phyloP scores from a whole-genome alignment of 2,329 filamentous ascomycete species.

The Didymella arachidicola region DNA sequence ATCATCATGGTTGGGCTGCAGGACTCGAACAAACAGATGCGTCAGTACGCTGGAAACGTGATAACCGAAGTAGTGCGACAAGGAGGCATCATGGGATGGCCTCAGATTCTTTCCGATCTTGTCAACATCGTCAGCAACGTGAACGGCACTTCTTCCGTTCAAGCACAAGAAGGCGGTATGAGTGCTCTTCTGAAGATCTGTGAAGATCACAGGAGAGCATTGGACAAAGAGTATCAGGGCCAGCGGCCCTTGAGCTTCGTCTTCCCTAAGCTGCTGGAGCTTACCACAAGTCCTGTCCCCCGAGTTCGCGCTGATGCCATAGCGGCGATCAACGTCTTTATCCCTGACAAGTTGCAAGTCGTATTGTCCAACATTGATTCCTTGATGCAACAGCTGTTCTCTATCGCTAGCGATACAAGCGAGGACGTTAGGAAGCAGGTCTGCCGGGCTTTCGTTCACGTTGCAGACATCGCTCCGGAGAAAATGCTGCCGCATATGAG shows the following conservation, averaged over 20 bases:
- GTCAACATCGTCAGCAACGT: slow-evolving; percentile 79
- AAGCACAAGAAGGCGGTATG: slow-evolving; percentile 92
- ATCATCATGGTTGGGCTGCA: slow-evolving; percentile 80
- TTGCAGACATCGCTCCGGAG: slow-evolving; percentile 89
- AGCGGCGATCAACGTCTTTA: slow-evolving; percentile 88
- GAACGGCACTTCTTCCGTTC: slow-evolving; percentile 69
- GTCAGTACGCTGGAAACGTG: slow-evolving; percentile 89
- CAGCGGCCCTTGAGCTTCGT: slow-evolving; percentile 87
- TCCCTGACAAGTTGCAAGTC: slow-evolving; percentile 82
- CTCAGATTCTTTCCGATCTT: slow-evolving; percentile 84
- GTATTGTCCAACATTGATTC: slow-evolving; percentile 81
- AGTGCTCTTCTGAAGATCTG: slow-evolving; percentile 92
- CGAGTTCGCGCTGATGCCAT: slow-evolving; percentile 83
- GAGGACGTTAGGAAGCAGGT: slow-evolving; percentile 90
- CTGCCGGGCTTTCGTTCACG: slow-evolving; percentile 88
- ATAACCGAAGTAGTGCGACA: slow-evolving; percentile 89
- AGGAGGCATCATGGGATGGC: slow-evolving; percentile 89
- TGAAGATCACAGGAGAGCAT: slow-evolving; percentile 87
- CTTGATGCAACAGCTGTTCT: slow-evolving; percentile 83
- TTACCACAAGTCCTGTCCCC: slow-evolving; percentile 76
- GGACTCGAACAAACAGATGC: slow-evolving; percentile 81
- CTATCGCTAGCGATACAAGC: slow-evolving; percentile 76
- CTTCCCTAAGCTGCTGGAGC: slow-evolving; percentile 88
- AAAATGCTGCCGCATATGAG: slow-evolving; percentile 88
- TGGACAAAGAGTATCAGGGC: slow-evolving; percentile 88